Evolutionary conservation across 1,139 yeast species (phyloP), one percentile per base, ranked within the genome.

Genomic region (Diutina mesorugosa): DNA sequence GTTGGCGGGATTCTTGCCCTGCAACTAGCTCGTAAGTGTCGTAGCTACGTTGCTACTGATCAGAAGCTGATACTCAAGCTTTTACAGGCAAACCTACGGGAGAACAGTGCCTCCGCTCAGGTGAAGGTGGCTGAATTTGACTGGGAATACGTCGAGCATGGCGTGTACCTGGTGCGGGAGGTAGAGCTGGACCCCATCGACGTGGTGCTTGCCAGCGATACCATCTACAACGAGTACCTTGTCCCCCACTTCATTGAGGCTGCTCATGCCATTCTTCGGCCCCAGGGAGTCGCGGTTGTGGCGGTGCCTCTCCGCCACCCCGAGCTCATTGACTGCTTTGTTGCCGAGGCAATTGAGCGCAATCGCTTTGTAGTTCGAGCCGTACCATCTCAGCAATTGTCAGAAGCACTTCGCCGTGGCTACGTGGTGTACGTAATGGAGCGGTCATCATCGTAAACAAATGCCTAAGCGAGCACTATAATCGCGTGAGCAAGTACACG

Each of bases 171-270:
- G 45, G 65, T 70, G 46, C 47, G 60, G 8, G 51, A 45, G 1
- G 48, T 57, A 2, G 59, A 55, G 1, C 14, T 9, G n/a, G 6
- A 3, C 2, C 6, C 45, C 1, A 78, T 81, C 0, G 81, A 80
- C 59, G 62, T 80, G 21, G 69, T 86, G 3, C 63, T 86, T 16
- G 88, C 90, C 0, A 81, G 87, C 63, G 95, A 86, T 65, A 82
- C 90, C 9, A 74, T 86, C 6, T 86, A 86, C 68, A 87, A 86
- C 63, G 87, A 82, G 58, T 84, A 72, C 61, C 69, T 87, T 52
- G 74, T 85, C 1, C 78, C 77, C 0, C 78, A 71, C 56, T 78
- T 86, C 58, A 67, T 83, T 5, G 66, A 66, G 16, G 73, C 87
- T 0, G 55, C 83, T 28, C 63, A 65, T 35, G 58, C 62, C 32